These are phyloP conservation scores for Fusarium sp. DNA, from an alignment of 2,329 filamentous ascomycete genomes.

Conservation along the genomic window DNA sequence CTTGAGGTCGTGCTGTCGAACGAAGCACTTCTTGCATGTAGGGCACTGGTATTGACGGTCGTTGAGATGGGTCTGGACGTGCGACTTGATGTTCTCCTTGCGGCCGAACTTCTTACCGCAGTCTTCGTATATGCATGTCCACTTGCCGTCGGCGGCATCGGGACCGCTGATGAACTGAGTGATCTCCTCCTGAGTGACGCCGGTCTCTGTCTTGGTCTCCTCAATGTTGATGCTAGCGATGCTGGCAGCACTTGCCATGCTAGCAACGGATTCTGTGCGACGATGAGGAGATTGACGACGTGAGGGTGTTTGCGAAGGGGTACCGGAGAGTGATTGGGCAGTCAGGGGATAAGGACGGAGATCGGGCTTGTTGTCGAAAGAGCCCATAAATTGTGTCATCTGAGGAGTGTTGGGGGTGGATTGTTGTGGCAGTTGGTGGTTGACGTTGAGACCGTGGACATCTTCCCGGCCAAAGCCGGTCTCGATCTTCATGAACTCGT, in stretches of 20 bases:
- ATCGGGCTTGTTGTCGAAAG: conserved; percentile 62
- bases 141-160: conserved; percentile 81
- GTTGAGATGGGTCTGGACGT: conserved; percentile 97
- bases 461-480: conserved; percentile 55
- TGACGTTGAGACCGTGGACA: conserved; percentile 57
- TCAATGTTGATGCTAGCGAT: conserved; percentile 76
- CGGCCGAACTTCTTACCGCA: conserved; percentile 95
- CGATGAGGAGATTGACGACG: conserved; percentile 60
- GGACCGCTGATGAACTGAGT: conserved; percentile 80
- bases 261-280: conserved; percentile 72
- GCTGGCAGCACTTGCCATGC: conserved; percentile 70
- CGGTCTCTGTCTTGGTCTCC: conserved; percentile 80
- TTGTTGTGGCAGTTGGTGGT: conserved; percentile 62
- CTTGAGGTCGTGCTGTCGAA: conserved; percentile 96
- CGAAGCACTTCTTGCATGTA: conserved; percentile 94
- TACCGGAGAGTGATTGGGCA: conserved; percentile 39
- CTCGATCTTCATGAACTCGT: conserved; percentile 61
- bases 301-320: conserved; percentile 38
- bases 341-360: conserved; percentile 52
- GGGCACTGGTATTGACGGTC: conserved; percentile 96
- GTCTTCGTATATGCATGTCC: conserved; percentile 81
- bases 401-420: conserved; percentile 68
- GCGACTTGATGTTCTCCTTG: conserved; percentile 98
- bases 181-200: conserved; percentile 89
- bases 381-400: conserved; percentile 58